Conservation (phyloP, 192 early-diverging fungal genomes). For the Coemansia sp. region DNA sequence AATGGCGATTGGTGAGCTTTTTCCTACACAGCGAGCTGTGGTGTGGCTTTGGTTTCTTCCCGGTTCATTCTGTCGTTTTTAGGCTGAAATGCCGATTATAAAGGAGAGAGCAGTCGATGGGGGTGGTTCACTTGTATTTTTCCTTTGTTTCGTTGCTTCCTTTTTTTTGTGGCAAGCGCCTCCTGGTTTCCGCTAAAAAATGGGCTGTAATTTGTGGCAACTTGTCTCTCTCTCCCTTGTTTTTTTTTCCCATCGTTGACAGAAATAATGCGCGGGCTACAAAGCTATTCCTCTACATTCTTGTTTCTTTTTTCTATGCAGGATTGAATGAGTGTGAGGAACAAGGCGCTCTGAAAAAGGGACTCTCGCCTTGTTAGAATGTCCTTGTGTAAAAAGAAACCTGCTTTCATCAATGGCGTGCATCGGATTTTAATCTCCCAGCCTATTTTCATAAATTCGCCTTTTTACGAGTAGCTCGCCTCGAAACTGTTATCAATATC, state of each 20-base stretch:
- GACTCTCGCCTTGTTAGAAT: background rate
- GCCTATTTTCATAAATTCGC: background rate
- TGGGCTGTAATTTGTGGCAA: background rate
- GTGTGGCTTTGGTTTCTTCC: background rate
- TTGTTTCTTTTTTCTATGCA: background rate
- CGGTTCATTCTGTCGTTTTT: background rate
- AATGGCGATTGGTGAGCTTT: background rate
- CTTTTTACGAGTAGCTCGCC: background rate
- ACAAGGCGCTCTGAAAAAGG: constrained; percentile 2
- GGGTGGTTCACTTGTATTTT: background rate
- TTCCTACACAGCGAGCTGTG: background rate
- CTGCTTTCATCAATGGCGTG: constrained; percentile 1
- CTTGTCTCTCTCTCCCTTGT: background rate
- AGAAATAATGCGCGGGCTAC: background rate
- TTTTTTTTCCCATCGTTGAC: background rate
- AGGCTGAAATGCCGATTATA: background rate
- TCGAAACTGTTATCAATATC: background rate
- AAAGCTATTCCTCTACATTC: background rate
- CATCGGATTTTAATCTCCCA: constrained; percentile 7
- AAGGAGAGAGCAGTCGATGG: no score
- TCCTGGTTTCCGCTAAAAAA: background rate
- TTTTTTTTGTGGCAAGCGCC: background rate
- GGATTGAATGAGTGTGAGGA: background rate
- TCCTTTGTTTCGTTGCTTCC: background rate
- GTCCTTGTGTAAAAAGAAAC: background rate